Conservation (phyloP, 768 basidiomycete genomes). For the Suillus ampliporus region DNA sequence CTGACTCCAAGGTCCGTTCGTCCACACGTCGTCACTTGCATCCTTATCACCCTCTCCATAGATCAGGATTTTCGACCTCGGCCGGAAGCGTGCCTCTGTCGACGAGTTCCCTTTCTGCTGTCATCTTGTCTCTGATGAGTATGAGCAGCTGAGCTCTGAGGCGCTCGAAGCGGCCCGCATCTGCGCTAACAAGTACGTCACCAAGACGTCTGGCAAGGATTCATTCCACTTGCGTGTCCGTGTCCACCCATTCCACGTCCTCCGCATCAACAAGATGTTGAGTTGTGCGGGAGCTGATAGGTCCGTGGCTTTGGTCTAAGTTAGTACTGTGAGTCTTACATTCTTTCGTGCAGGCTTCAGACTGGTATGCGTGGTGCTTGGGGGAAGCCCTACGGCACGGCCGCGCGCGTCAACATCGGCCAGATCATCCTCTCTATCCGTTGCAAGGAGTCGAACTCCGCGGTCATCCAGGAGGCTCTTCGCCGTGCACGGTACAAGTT, state of each 20-base stretch:
- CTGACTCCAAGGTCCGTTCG: conserved; percentile 82
- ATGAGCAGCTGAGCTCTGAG: conserved; percentile 94
- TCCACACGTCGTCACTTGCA: not conserved
- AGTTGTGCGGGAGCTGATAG: conserved; percentile 98
- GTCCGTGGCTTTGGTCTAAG: conserved; percentile 45
- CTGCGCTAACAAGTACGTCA: conserved; percentile 99
- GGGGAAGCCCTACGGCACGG: conserved; percentile 98
- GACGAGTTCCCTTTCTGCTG: conserved; percentile 98
- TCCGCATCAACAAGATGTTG: conserved; percentile 99
- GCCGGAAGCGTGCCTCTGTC: conserved; percentile 93
- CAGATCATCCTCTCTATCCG: conserved; percentile 93
- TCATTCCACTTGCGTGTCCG: conserved; percentile 98
- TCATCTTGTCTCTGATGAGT: conserved; percentile 97
- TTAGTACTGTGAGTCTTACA: not conserved
- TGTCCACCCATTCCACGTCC: conserved; percentile 97
- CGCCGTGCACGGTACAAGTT: conserved; percentile 99
- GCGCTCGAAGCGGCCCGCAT: conserved; percentile 98
- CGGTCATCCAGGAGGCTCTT: conserved; percentile 94
- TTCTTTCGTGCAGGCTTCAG: conserved; percentile 62
- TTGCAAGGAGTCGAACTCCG: conserved; percentile 85
- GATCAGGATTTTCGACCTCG: conserved; percentile 97
- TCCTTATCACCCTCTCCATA: conserved; percentile 34
- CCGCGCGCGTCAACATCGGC: conserved; percentile 95
- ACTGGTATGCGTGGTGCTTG: conserved; percentile 99
- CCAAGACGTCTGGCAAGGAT: conserved; percentile 97